These are phyloP conservation scores for Zoysia matrella DNA, from an alignment of 202 grass and related monocot species.

Conservation along the genomic window DNA sequence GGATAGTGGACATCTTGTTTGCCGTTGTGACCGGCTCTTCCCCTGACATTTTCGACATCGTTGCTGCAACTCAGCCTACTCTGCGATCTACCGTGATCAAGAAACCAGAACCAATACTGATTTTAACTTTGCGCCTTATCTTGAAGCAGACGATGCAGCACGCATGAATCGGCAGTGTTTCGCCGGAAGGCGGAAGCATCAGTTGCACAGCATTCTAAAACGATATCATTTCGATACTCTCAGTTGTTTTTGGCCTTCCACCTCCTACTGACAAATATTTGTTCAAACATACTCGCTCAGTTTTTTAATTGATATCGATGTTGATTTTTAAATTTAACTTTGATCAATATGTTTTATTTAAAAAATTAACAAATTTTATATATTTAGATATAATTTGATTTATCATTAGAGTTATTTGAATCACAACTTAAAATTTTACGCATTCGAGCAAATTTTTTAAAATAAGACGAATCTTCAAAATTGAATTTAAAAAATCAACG, in stretches of 20 bases:
- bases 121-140: background rate
- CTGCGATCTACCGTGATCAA: background rate
- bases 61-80: background rate
- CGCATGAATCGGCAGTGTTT: background rate
- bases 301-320: too few relatives aligned
- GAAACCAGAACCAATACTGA: background rate
- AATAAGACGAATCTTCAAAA: too few relatives aligned
- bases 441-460: too few relatives aligned
- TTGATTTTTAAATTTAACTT: too few relatives aligned
- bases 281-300: background rate
- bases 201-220: background rate
- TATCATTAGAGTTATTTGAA: too few relatives aligned
- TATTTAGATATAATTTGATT: too few relatives aligned
- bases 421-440: too few relatives aligned
- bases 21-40: background rate
- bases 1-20: too few relatives aligned
- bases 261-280: background rate
- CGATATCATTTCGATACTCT: background rate
- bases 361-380: too few relatives aligned
- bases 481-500: too few relatives aligned
- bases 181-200: background rate
- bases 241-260: too few relatives aligned
- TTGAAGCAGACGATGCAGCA: background rate
- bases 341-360: too few relatives aligned
- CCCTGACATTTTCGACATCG: background rate